These are phyloP conservation scores for Phytophthora aleatoria DNA, from an alignment of 352 stramenopile species.

Conservation along the genomic window DNA sequence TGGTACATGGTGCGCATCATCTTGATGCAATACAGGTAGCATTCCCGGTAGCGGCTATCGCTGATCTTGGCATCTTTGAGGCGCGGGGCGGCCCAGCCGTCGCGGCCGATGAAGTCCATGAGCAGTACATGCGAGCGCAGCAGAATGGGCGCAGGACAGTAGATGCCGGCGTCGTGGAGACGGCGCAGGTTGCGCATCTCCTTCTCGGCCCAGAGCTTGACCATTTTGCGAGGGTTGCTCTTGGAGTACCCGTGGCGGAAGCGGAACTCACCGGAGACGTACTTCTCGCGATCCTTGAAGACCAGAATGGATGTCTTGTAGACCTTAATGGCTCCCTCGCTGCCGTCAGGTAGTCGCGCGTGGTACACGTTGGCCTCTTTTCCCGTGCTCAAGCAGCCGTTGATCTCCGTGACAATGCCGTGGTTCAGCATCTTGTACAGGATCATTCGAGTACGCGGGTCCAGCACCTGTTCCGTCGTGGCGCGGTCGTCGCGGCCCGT, in stretches of 20 bases:
- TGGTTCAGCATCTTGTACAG: conserved; percentile 98
- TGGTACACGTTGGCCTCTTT: conserved; percentile 99
- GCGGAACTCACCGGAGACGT: conserved; percentile 98
- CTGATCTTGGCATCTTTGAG: conserved; percentile 95
- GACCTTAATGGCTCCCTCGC: conserved; percentile 86
- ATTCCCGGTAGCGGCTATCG: conserved; percentile 91
- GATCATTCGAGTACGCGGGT: conserved; percentile 98
- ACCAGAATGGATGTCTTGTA: conserved; percentile 95
- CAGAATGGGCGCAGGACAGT: conserved; percentile 92
- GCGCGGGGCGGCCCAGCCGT: conserved; percentile 94
- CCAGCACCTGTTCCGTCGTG: conserved; percentile 98
- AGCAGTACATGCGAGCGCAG: conserved; percentile 98
- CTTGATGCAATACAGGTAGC: conserved; percentile 95
- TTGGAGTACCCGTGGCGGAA: conserved; percentile 97
- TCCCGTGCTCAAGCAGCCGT: conserved; percentile 98
- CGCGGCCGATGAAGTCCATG: conserved; percentile 98
- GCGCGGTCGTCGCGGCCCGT: conserved; percentile 97
- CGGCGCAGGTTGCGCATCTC: conserved; percentile 98
- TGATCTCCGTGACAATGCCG: conserved; percentile 96
- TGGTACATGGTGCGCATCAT: conserved; percentile 98
- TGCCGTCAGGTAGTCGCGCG: conserved; percentile 73
- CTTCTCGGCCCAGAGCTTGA: conserved; percentile 99
- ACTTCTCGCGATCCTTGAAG: conserved; percentile 99
- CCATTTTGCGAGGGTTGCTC: conserved; percentile 99
- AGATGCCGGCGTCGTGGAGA: conserved; percentile 91